Base-by-base conservation (phyloP, 2,329 filamentous ascomycete genomes). In the Pseudomassariella vexata region DNA sequence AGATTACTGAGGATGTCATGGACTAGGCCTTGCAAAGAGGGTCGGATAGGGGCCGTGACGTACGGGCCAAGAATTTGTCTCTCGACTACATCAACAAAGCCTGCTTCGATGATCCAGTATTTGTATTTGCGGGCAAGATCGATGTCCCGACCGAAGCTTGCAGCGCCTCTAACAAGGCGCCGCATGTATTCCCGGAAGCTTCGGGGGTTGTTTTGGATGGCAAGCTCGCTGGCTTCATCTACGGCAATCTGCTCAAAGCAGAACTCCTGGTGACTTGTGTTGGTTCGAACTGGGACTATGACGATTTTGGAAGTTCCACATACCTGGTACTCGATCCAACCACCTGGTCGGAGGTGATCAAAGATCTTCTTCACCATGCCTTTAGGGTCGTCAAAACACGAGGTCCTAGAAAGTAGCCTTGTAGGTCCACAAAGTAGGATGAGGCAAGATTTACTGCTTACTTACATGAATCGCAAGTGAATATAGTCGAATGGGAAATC, bases 401-500 rank as follows among this genome's bases (percentile, higher is more conserved):
- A n/a, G n/a, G n/a, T n/a, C n/a, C n/a, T n/a, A n/a, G n/a, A n/a
- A n/a, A n/a, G n/a, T n/a, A n/a, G n/a, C n/a, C n/a, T n/a, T n/a
- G n/a, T n/a, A n/a, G n/a, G n/a, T n/a, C n/a, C n/a, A n/a, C n/a
- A n/a, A n/a, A n/a, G n/a, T n/a, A n/a, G n/a, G n/a, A n/a, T n/a
- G n/a, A n/a, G n/a, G n/a, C n/a, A n/a, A n/a, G n/a, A n/a, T n/a
- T n/a, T n/a, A n/a, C n/a, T n/a, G n/a, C n/a, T n/a, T n/a, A n/a
- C n/a, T n/a, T n/a, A 59, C 52, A 78, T 62, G 30, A 66, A 60
- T 16, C 72, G 63, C 22, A 59, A 53, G 47, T 76, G 70, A 34
- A 78, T 66, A 42, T 66, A 71, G 52, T 76, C 71, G 48, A 76
- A 76, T 30, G 66, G 53, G 2, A 57, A 42, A 36, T 62, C 63